Conservation (phyloP, 2,329 filamentous ascomycete genomes). For the Fusarium sp. region DNA sequence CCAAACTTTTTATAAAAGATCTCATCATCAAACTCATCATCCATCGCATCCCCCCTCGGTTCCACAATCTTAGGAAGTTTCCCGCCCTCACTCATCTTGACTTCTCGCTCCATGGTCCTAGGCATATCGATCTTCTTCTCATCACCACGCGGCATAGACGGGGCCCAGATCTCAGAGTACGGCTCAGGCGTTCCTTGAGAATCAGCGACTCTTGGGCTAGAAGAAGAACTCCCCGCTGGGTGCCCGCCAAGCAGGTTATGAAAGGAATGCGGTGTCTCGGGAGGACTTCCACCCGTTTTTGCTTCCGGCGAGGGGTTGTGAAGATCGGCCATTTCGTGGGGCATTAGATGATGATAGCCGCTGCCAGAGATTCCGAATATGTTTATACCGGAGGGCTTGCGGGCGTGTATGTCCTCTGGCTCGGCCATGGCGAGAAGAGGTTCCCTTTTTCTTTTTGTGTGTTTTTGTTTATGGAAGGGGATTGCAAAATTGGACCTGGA, state of each 20-base stretch:
- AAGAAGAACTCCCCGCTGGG: constrained; percentile 9
- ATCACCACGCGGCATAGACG: constrained; percentile 30
- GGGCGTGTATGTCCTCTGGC: constrained; percentile 9
- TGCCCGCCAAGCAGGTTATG: constrained; percentile 31
- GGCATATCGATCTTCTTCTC: constrained; percentile 16
- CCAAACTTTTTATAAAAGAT: constrained; percentile 48
- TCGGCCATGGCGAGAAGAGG: constrained; percentile 27
- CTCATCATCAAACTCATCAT: constrained; percentile 46
- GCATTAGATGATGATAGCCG: constrained; percentile 38
- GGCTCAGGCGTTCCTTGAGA: constrained; percentile 24
- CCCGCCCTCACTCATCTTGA: background rate
- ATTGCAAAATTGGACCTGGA: background rate
- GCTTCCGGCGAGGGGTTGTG: constrained; percentile 25
- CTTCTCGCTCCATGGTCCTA: background rate
- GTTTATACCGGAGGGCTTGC: constrained; percentile 23
- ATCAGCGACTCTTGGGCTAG: constrained; percentile 19
- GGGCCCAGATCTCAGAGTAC: constrained; percentile 37
- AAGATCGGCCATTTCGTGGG: constrained; percentile 38
- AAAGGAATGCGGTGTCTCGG: constrained; percentile 38
- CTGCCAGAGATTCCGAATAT: constrained; percentile 33
- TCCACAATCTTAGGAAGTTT: constrained; percentile 20
- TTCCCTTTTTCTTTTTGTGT: background rate
- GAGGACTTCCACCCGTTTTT: constrained; percentile 23
- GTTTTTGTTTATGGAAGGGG: background rate
- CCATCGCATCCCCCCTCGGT: constrained; percentile 23